Base-by-base conservation (phyloP, 2,329 filamentous ascomycete species). In the Didymella segeticola region DNA sequence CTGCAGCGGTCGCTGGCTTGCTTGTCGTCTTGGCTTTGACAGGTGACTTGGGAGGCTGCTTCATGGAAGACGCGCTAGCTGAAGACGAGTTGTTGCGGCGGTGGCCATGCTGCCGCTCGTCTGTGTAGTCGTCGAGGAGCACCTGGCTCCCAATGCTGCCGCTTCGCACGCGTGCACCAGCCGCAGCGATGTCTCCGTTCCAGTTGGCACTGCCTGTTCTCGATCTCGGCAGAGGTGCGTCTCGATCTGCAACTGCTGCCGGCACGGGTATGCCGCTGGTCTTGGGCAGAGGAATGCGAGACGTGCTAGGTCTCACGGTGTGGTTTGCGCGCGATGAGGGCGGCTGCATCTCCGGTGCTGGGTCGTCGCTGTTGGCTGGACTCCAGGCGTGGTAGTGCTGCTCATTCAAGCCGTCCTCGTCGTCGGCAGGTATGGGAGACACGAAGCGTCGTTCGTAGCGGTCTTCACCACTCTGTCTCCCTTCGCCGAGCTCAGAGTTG, bases 231-330 rank as follows among this genome's bases (percentile, higher is more conserved):
- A 88, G 79, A 19, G 86, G 86, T 20, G 85, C 86, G 64, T 91
- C 89, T 59, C 92, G 85, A 61, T 93, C 92, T 38, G 91, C 80
- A 59, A 88, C 85, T 43, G 89, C 85, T 45, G 83, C 74, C 2
- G 90, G 84, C 53, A 96, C 87, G 10, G 92, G 91, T 17, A 86
- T 83, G 2, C 90, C 89, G 70, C 91, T 96, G 12, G 84, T 79
- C 66, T 91, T 93, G 25, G 91, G 87, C 30, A 98, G 82, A 1
- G 95, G 95, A 70, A 99, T 97, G 47, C 91, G 87, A 37, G 93
- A 96, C 3, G 83, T 78, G 77, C 84, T 78, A 25, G 78, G 78
- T 50, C 78, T 68, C 31, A 67, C 65, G 41, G 80, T 84, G 76
- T 82, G 89, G 67, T 72, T 82, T 60, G 60, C 61, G 61, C 64